Conservation (phyloP, 768 basidiomycete genomes). For the Rhizopogon rudus region DNA sequence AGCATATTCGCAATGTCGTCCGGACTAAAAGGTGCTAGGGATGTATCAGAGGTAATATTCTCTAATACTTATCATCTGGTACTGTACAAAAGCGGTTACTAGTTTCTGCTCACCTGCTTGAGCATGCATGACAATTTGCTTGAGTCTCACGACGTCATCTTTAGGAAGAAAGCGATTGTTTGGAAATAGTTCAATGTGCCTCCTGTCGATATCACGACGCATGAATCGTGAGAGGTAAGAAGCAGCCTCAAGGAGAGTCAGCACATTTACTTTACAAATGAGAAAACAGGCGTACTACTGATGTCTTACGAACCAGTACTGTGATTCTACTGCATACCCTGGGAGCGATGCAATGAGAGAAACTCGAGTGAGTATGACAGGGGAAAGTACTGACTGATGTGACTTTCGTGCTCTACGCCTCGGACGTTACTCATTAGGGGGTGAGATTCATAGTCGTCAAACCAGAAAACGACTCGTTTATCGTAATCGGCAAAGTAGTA, state of each 20-base stretch:
- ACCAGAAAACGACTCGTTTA: slow-evolving; percentile 40
- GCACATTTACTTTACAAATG: background rate
- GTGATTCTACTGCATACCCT: slow-evolving; percentile 20
- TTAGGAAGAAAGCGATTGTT: slow-evolving; percentile 15
- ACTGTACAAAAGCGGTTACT: background rate
- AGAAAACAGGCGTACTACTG: background rate
- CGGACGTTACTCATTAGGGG: too few relatives aligned
- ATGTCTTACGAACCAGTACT: slow-evolving; percentile 19
- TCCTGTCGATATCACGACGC: background rate
- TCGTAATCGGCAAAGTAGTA: slow-evolving; percentile 47
- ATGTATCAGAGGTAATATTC: slow-evolving; percentile 30
- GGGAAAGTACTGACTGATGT: slow-evolving; percentile 23
- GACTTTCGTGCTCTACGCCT: too few relatives aligned
- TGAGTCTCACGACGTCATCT: background rate
- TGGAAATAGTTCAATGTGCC: slow-evolving; percentile 3
- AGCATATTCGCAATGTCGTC: slow-evolving; percentile 33
- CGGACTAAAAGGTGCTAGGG: slow-evolving; percentile 30
- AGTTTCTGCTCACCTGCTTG: background rate
- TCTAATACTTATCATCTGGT: slow-evolving; percentile 20
- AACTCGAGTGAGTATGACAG: background rate
- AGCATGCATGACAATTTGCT: background rate
- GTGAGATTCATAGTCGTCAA: slow-evolving; percentile 32
- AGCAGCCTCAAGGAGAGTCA: background rate
- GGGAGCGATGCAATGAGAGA: background rate
- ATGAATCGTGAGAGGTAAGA: too few relatives aligned